Evolutionary conservation across 148 eudicot genomes (phyloP).

Genomic region (Amaranthus palmeri): DNA sequence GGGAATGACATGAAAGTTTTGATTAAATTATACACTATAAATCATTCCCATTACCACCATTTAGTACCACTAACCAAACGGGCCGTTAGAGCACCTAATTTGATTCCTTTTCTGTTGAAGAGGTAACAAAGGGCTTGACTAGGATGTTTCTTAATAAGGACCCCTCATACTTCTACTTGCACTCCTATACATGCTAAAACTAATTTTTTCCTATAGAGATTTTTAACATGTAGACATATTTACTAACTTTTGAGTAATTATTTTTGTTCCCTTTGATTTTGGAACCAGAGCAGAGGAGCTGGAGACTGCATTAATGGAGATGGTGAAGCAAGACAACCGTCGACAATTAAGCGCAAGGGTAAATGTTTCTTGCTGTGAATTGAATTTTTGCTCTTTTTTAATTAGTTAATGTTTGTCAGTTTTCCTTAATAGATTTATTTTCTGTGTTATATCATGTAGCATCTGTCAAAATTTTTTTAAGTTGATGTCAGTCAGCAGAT

Average conservation of each 20-base stretch:
- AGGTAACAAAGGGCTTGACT: too few species aligned
- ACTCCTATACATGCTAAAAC: not conserved
- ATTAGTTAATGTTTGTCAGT: not conserved
- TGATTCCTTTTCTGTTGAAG: not conserved
- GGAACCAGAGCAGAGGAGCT: constrained; percentile 91
- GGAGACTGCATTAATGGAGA: constrained; percentile 94
- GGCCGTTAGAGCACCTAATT: not conserved
- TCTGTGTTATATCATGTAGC: not conserved
- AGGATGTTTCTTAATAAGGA: not conserved
- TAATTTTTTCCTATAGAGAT: not conserved
- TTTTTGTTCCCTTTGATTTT: constrained; percentile 8
- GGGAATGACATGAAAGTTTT: too few species aligned
- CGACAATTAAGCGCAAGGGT: constrained; percentile 89
- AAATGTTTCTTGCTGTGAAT: constrained; percentile 11
- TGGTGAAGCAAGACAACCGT: constrained; percentile 97
- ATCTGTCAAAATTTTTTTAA: not conserved
- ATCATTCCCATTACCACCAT: too few species aligned
- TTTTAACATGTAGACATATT: not conserved
- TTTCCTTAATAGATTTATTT: not conserved
- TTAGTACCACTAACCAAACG: too few species aligned
- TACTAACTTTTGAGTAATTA: not conserved
- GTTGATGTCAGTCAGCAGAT: not conserved
- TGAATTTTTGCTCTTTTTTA: not conserved
- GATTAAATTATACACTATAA: too few species aligned
- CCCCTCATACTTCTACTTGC: not conserved